A percentile compares a stretch with the other conserved stretches of the same genome.
phyloP scores from a whole-genome alignment of 768 basidiomycete genomes.

The Strobilomyces echinocephalus region DNA sequence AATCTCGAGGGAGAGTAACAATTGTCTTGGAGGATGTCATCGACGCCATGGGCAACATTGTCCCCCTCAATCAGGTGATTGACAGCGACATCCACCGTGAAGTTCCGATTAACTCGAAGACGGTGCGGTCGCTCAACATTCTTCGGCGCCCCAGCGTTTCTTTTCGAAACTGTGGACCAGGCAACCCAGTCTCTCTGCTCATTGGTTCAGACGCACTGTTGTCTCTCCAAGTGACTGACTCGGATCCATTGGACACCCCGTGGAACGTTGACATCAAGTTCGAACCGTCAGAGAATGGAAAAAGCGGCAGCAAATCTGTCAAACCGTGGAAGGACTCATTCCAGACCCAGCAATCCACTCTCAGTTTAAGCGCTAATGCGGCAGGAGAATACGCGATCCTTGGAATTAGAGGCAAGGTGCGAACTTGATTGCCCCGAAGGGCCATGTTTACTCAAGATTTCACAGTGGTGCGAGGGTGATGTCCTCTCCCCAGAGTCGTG shows the following conservation, averaged over 20 bases:
- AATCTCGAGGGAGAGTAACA: slow-evolving; percentile 59
- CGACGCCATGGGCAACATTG: slow-evolving; percentile 77
- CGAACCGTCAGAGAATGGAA: slow-evolving; percentile 44
- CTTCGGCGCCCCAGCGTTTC: slow-evolving; percentile 66
- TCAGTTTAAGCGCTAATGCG: slow-evolving; percentile 47
- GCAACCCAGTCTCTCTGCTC: slow-evolving; percentile 62
- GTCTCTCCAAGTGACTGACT: slow-evolving; percentile 46
- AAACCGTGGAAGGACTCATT: slow-evolving; percentile 65
- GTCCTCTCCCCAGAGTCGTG: slow-evolving; percentile 81
- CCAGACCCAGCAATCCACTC: slow-evolving; percentile 43
- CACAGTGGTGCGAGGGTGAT: slow-evolving; percentile 71
- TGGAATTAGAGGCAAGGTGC: slow-evolving; percentile 65
- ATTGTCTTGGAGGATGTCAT: slow-evolving; percentile 77
- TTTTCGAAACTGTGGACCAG: slow-evolving; percentile 72
- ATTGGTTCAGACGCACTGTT: slow-evolving; percentile 63
- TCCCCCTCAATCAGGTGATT: slow-evolving; percentile 42
- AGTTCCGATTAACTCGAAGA: slow-evolving; percentile 38
- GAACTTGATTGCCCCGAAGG: background rate
- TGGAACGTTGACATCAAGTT: slow-evolving; percentile 66
- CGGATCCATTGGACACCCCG: slow-evolving; percentile 60
- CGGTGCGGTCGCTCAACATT: slow-evolving; percentile 60
- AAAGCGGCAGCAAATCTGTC: slow-evolving; percentile 35
- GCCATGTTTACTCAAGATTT: slow-evolving; percentile 3
- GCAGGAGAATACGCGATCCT: slow-evolving; percentile 78
- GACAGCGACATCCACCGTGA: slow-evolving; percentile 18